Evolutionary conservation across 2,329 filamentous ascomycete genomes (phyloP).

Genomic region (Magnaporthiopsis poae): DNA sequence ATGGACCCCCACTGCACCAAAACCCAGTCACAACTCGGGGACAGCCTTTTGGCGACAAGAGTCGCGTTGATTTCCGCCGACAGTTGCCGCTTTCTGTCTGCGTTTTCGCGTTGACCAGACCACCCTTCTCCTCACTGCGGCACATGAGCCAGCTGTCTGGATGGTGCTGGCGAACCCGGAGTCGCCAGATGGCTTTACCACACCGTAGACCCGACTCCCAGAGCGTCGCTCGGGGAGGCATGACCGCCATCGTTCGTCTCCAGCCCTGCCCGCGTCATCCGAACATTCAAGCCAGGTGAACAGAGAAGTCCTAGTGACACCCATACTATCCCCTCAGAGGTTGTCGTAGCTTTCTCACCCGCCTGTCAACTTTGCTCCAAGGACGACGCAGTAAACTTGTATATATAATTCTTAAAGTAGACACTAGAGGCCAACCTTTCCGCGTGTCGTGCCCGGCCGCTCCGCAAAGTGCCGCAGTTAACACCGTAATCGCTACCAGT

Average conservation of each 20-base stretch:
- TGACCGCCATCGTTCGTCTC: no score
- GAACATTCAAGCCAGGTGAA: not conserved
- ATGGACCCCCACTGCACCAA: not conserved
- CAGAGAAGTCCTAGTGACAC: not conserved
- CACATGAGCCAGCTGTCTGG: not conserved
- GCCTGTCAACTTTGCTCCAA: not conserved
- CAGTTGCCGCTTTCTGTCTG: not conserved
- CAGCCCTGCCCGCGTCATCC: no score
- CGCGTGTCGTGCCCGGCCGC: not conserved
- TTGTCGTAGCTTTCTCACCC: not conserved
- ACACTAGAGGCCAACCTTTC: not conserved
- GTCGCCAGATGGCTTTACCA: not conserved
- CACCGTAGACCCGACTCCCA: no score
- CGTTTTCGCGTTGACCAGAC: not conserved
- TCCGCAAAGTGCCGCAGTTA: not conserved
- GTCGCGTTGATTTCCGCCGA: not conserved
- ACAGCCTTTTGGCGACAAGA: not conserved
- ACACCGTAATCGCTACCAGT: not conserved
- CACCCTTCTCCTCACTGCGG: not conserved
- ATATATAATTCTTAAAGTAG: not conserved
- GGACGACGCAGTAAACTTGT: not conserved
- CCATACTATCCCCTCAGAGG: not conserved
- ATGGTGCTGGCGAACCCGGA: not conserved
- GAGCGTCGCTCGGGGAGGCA: no score
- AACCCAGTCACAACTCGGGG: not conserved